Conservation (phyloP, 2,329 filamentous ascomycete species). For the Chrysoporthe austroafricana region DNA sequence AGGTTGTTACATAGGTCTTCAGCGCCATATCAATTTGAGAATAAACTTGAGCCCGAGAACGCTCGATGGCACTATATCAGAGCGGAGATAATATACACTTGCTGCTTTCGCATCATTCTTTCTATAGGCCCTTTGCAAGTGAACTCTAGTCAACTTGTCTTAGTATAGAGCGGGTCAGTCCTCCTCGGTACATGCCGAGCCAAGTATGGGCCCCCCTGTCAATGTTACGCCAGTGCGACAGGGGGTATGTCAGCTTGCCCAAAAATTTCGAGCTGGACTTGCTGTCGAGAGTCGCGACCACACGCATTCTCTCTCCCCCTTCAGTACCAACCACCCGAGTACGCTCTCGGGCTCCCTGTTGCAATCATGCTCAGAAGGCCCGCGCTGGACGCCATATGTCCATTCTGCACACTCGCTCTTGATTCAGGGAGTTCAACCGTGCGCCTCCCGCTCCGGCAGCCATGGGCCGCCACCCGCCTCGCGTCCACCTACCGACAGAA, state of each 20-base stretch:
- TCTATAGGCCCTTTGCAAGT: no score
- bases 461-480: slow-evolving; percentile 43
- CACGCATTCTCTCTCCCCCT: neutral
- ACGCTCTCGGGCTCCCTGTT: neutral
- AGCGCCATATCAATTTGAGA: no score
- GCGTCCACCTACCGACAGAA: slow-evolving; percentile 39
- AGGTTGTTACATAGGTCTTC: no score
- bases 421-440: slow-evolving; percentile 16
- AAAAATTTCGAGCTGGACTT: slow-evolving; percentile 20
- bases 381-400: slow-evolving; percentile 24
- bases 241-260: neutral
- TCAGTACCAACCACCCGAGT: neutral
- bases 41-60: no score
- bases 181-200: neutral
- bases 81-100: no score
- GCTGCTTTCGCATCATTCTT: no score
- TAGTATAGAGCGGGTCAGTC: neutral
- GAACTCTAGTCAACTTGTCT: neutral
- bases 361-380: slow-evolving; percentile 25
- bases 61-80: no score
- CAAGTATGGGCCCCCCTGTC: neutral
- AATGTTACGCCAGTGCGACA: neutral
- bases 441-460: slow-evolving; percentile 29
- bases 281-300: neutral
- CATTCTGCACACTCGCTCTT: slow-evolving; percentile 22